Percentiles rank a stretch among this genome's conserved stretches.
Conservation (phyloP, 805 yeast species). For the Tetrapisispora pingtungensis region DNA sequence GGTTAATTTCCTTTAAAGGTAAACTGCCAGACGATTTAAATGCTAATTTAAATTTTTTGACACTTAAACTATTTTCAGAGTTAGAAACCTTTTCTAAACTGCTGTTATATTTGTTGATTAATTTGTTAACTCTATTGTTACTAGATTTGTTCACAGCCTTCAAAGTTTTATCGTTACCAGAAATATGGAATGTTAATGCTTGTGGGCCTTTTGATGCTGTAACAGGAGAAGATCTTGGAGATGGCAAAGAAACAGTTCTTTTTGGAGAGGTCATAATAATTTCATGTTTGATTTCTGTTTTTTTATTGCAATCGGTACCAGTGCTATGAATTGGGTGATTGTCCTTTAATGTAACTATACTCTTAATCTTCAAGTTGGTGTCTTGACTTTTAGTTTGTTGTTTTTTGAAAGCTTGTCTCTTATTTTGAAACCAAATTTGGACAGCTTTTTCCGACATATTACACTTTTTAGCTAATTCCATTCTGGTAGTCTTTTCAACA, state of each 20-base stretch:
- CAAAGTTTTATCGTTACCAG: slow-evolving; percentile 21
- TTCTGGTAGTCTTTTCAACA: slow-evolving; percentile 68
- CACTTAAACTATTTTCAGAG: slow-evolving; percentile 2
- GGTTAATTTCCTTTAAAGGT: slow-evolving; percentile 17
- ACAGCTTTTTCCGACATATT: slow-evolving; percentile 94
- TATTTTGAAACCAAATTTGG: slow-evolving; percentile 97
- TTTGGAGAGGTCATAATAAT: slow-evolving; percentile 1
- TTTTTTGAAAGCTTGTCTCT: slow-evolving; percentile 71
- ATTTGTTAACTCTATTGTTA: slow-evolving; percentile 26
- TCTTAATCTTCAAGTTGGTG: neutral
- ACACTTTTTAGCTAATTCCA: slow-evolving; percentile 67
- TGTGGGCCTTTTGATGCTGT: slow-evolving; percentile 7
- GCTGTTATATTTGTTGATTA: slow-evolving; percentile 15
- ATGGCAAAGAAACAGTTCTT: neutral
- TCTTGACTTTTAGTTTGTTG: slow-evolving; percentile 17
- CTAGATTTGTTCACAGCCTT: slow-evolving; percentile 26
- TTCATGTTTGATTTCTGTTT: neutral
- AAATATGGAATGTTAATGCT: slow-evolving; percentile 27
- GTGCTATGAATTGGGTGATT: neutral
- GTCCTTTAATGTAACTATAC: slow-evolving; percentile 1
- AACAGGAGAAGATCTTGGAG: neutral
- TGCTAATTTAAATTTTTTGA: slow-evolving; percentile 9
- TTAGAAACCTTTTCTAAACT: slow-evolving; percentile 5
- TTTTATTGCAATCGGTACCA: neutral
- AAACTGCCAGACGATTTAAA: slow-evolving; percentile 9